Conservation (phyloP, 768 basidiomycete genomes). For the Nidularia pulvinata region DNA sequence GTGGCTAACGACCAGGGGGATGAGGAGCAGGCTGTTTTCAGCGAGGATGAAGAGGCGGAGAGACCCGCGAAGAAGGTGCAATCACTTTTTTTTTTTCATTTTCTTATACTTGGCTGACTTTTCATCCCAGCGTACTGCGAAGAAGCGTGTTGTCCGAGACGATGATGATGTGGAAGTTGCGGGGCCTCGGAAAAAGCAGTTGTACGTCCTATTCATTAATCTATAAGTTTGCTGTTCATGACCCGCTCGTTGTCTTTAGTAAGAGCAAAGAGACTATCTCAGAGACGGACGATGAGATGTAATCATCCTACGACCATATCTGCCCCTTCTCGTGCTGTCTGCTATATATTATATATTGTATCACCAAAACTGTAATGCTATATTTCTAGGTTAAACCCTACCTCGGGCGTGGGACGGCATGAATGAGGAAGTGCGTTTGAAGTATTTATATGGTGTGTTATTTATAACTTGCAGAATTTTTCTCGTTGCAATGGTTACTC, state of each 20-base stretch:
- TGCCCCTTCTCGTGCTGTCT: no score
- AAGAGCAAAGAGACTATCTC: slow-evolving; percentile 90
- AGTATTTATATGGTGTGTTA: no score
- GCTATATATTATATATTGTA: no score
- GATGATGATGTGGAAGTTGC: slow-evolving; percentile 71
- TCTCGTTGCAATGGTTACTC: no score
- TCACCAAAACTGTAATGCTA: no score
- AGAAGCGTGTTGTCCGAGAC: slow-evolving; percentile 78
- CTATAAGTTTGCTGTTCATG: neutral
- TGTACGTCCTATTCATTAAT: slow-evolving; percentile 38
- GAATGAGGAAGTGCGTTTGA: no score
- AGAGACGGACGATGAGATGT: slow-evolving; percentile 87
- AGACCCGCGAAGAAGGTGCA: slow-evolving; percentile 75
- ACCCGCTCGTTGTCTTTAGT: slow-evolving; percentile 33
- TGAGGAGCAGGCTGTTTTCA: slow-evolving; percentile 69
- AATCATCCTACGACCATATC: no score
- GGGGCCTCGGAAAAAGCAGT: slow-evolving; percentile 77
- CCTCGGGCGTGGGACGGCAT: no score
- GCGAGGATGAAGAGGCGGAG: slow-evolving; percentile 67
- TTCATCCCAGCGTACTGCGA: slow-evolving; percentile 40
- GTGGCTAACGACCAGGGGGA: slow-evolving; percentile 51
- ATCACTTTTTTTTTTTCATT: slow-evolving; percentile 5
- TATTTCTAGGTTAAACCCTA: no score
- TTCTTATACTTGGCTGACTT: slow-evolving; percentile 10
- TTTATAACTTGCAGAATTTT: no score